Evolutionary conservation across 1,284 basidiomycete species (phyloP), one percentile per base, ranked within the genome.

Genomic region (Ustilago sp.): DNA sequence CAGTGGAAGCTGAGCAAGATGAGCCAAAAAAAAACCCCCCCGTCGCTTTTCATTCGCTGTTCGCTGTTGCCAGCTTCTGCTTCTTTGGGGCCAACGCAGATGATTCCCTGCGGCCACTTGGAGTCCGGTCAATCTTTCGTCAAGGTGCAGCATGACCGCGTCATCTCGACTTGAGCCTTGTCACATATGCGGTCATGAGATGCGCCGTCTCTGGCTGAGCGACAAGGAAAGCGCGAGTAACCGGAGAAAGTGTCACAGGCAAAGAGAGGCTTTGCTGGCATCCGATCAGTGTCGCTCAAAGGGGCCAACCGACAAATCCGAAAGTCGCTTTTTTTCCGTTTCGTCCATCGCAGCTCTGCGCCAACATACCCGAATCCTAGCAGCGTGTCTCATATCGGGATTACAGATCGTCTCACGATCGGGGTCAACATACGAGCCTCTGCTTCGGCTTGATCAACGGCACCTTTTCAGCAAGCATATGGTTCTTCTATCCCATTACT

Each of bases 281-380:
- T 41, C 48, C 31, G 28, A 53, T 35, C 8, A 53, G 47, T 50
- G 19, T 45, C n/a, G 43, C 4, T 45, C 43, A 45, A 45, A 50
- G 15, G 35, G 15, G 31, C 34, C 34, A 48, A 51, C 69, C 69
- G 69, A 38, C 69, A 72, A 72, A 72, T 72, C 69, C 69, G 64
- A 72, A 59, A 54, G 45, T 59, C 57, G 36, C 19, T 17, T n/a
- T 62, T 72, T 38, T 38, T 17, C 68, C 68, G 63, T 59, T 62
- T 66, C 17, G n/a, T 62, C 68, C 63, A 36, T 32, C 15, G n/a
- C n/a, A 45, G 5, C n/a, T 41, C 39, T 41, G 39, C 39, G 39
- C 39, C 39, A 41, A 12, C 39, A 2, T 45, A 45, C 7, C 43
- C 43, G 43, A 45, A 45, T 19, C 8, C 8, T 8, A 7, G n/a